Conservation (phyloP, 75 land plant species). For the Selaginella moellendorffii region DNA sequence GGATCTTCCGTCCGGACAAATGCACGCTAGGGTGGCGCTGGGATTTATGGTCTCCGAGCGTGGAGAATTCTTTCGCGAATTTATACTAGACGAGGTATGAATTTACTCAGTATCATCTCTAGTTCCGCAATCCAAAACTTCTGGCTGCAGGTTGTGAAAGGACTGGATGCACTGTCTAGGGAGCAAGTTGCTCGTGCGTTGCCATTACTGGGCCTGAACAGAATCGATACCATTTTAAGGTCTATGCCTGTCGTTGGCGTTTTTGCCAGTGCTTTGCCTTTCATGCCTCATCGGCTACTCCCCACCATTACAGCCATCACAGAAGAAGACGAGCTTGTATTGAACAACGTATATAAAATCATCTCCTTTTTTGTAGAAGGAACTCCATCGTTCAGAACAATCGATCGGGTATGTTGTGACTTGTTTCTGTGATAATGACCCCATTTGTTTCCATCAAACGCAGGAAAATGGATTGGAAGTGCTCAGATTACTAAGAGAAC, state of each 20-base stretch:
- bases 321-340: constrained; percentile 80
- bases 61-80: constrained; percentile 94
- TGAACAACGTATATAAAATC: constrained; percentile 70
- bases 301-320: constrained; percentile 69
- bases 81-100: constrained; percentile 98
- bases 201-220: constrained; percentile 40
- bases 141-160: constrained; percentile 86
- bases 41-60: constrained; percentile 73
- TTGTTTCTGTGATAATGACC: background rate
- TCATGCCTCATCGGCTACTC: constrained; percentile 36
- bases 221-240: constrained; percentile 28
- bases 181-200: constrained; percentile 62
- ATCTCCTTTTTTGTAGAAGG: constrained; percentile 65
- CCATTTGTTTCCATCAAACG: background rate
- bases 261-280: constrained; percentile 47
- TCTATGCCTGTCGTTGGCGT: constrained; percentile 19
- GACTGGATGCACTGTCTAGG: constrained; percentile 90
- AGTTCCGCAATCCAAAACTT: too few species aligned
- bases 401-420: background rate
- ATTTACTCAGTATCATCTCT: too few species aligned
- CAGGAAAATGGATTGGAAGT: constrained; percentile 29
- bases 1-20: background rate
- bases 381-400: constrained; percentile 30
- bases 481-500: constrained; percentile 34
- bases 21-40: constrained; percentile 73